A percentile compares a stretch with the other conserved stretches of the same genome.
These are phyloP conservation scores for Phytopythium chamaehyphon DNA, from an alignment of 352 stramenopile species.

Conservation along the genomic window DNA sequence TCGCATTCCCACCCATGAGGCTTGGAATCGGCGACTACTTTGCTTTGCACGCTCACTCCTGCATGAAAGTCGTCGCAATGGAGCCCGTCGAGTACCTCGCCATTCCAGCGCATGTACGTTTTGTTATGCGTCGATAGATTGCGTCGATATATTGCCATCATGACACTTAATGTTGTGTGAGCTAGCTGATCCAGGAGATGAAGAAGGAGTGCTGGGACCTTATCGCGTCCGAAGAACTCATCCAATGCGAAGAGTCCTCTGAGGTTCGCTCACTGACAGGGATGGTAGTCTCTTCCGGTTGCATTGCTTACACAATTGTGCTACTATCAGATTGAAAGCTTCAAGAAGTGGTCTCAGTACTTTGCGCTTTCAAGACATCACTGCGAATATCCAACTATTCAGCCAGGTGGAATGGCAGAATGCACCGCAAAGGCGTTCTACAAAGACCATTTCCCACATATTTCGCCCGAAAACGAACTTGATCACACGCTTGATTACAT, in stretches of 20 bases:
- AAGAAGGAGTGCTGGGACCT: slow-evolving; percentile 18
- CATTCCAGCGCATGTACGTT: slow-evolving; percentile 41
- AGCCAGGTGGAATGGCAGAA: slow-evolving; percentile 42
- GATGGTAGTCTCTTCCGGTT: too few relatives aligned
- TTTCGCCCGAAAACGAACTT: slow-evolving; percentile 72
- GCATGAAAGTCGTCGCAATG: slow-evolving; percentile 65
- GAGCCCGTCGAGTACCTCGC: slow-evolving; percentile 59
- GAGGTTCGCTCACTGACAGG: slow-evolving; percentile 30
- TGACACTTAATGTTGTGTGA: too few relatives aligned
- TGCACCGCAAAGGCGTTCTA: slow-evolving; percentile 67
- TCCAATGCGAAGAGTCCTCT: slow-evolving; percentile 23
- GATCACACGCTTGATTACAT: slow-evolving; percentile 74
- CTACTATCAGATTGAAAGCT: slow-evolving; percentile 60
- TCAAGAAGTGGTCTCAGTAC: slow-evolving; percentile 69
- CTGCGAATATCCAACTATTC: slow-evolving; percentile 24
- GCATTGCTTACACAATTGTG: too few relatives aligned
- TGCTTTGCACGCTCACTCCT: slow-evolving; percentile 26
- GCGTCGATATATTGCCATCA: too few relatives aligned
- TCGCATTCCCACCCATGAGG: slow-evolving; percentile 48
- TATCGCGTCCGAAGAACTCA: slow-evolving; percentile 43
- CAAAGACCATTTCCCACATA: slow-evolving; percentile 71
- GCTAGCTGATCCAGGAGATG: slow-evolving; percentile 29
- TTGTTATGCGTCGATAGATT: too few relatives aligned
- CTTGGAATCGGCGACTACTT: slow-evolving; percentile 76
- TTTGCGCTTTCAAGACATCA: slow-evolving; percentile 48